Conservation (phyloP, 495 filamentous ascomycete species). For the Aspergillus ostianus region DNA sequence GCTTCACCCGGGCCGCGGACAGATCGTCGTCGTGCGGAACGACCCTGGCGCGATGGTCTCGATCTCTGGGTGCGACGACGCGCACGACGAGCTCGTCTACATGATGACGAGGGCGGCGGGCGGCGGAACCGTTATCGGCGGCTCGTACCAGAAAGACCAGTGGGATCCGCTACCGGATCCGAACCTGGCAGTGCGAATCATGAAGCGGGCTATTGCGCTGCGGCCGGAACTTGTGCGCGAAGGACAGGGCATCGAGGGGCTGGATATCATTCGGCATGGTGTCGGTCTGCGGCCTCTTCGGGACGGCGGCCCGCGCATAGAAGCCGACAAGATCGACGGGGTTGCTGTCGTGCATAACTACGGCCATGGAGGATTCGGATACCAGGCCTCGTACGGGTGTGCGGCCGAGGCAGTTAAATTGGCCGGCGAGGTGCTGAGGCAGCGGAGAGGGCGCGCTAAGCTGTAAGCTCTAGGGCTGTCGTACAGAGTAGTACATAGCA, state of each 20-base stretch:
- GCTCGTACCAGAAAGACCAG: slow-evolving; percentile 76
- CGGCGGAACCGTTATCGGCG: slow-evolving; percentile 79
- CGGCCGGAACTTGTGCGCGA: slow-evolving; percentile 67
- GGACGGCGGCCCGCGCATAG: slow-evolving; percentile 73
- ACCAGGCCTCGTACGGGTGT: slow-evolving; percentile 87
- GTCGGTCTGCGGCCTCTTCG: slow-evolving; percentile 83
- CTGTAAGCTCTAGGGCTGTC: slow-evolving; percentile 20
- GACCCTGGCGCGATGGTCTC: slow-evolving; percentile 67
- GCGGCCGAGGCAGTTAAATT: slow-evolving; percentile 65
- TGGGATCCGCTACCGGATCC: slow-evolving; percentile 84
- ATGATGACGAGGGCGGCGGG: slow-evolving; percentile 88
- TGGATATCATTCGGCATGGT: slow-evolving; percentile 84
- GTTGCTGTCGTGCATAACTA: slow-evolving; percentile 90
- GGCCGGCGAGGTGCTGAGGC: slow-evolving; percentile 59
- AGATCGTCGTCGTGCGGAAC: slow-evolving; percentile 87
- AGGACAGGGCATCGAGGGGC: slow-evolving; percentile 74
- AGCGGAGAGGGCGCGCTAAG: slow-evolving; percentile 33
- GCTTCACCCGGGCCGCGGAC: slow-evolving; percentile 77
- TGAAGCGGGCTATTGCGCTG: slow-evolving; percentile 74
- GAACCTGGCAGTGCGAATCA: slow-evolving; percentile 80
- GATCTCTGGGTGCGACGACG: slow-evolving; percentile 77
- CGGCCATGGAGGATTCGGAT: slow-evolving; percentile 91
- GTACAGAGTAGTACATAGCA: background rate
- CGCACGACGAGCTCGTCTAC: slow-evolving; percentile 76
- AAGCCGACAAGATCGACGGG: slow-evolving; percentile 72